A percentile compares a stretch with the other conserved stretches of the same genome.
Conservation (phyloP, 305 asterid genomes). For the Petunia hybrid region DNA sequence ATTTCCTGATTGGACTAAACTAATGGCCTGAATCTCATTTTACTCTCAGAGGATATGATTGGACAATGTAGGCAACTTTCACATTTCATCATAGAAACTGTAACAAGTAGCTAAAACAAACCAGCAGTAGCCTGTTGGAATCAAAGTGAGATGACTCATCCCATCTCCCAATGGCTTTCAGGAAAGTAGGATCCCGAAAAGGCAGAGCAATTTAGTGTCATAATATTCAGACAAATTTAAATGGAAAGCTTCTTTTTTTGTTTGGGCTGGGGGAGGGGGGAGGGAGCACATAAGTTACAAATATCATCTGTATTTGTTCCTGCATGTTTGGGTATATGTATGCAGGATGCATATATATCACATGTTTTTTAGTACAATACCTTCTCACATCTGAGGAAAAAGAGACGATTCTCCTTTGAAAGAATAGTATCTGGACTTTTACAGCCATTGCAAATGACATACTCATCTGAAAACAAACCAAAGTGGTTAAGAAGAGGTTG, state of each 20-base stretch:
- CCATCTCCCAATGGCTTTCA: neutral
- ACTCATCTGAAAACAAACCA: constrained; percentile 62
- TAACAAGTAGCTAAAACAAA: neutral
- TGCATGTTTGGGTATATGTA: neutral
- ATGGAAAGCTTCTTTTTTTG: neutral
- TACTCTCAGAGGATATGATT: constrained; percentile 31
- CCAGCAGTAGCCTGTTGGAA: neutral
- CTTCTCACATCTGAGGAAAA: constrained; percentile 90
- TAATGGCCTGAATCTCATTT: constrained; percentile 36
- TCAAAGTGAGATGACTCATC: neutral
- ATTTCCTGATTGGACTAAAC: neutral
- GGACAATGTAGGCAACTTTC: constrained; percentile 58
- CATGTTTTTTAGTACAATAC: constrained; percentile 36
- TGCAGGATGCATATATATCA: neutral
- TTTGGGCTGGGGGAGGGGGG: too few relatives aligned
- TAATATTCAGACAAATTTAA: neutral
- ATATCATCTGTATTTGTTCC: neutral
- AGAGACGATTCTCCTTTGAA: constrained; percentile 82
- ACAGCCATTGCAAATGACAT: constrained; percentile 88
- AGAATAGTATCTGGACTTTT: constrained; percentile 89
- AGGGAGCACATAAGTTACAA: neutral
- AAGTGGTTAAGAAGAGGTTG: neutral
- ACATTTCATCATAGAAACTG: constrained; percentile 53
- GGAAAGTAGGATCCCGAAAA: neutral
- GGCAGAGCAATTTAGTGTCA: neutral